phyloP scores from a whole-genome alignment of 305 asterid species.

The Fraxinus nigra region DNA sequence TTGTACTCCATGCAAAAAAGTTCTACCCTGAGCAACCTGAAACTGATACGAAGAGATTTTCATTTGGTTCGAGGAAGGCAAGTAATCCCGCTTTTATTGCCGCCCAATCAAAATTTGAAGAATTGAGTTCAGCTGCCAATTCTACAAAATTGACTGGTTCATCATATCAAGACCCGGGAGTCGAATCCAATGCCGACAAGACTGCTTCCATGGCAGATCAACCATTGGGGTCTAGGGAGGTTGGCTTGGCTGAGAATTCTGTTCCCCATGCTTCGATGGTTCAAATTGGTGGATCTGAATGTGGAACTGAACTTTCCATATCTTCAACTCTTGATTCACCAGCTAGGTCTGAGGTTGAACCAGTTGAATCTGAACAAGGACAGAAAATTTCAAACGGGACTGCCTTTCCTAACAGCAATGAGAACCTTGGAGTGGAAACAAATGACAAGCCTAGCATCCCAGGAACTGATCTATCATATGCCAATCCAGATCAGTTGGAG shows the following conservation, averaged over 20 bases:
- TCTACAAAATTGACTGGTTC: conserved; percentile 40
- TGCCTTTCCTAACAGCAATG: conserved; percentile 29
- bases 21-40: conserved; percentile 40
- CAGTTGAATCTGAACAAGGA: conserved; percentile 40
- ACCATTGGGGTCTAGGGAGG: conserved; percentile 38
- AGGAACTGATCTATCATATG: conserved; percentile 36
- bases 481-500: conserved; percentile 34
- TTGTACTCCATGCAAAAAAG: conserved; percentile 25
- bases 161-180: conserved; percentile 39
- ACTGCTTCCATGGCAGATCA: conserved; percentile 37
- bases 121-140: conserved; percentile 44
- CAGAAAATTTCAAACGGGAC: conserved; percentile 32
- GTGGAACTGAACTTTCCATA: conserved; percentile 88
- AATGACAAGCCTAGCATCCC: conserved; percentile 28
- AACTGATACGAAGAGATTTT: conserved; percentile 39
- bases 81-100: conserved; percentile 83
- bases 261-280: conserved; percentile 32
- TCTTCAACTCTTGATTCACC: conserved; percentile 92
- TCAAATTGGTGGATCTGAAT: conserved; percentile 72
- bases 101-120: conserved; percentile 87
- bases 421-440: conserved; percentile 41
- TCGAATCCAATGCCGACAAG: conserved; percentile 40
- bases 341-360: conserved; percentile 63
- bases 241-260: conserved; percentile 42
- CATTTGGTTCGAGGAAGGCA: conserved; percentile 51